These are phyloP conservation scores for Backusella psychrophila DNA, from an alignment of 192 early-diverging fungal species.

Conservation along the genomic window DNA sequence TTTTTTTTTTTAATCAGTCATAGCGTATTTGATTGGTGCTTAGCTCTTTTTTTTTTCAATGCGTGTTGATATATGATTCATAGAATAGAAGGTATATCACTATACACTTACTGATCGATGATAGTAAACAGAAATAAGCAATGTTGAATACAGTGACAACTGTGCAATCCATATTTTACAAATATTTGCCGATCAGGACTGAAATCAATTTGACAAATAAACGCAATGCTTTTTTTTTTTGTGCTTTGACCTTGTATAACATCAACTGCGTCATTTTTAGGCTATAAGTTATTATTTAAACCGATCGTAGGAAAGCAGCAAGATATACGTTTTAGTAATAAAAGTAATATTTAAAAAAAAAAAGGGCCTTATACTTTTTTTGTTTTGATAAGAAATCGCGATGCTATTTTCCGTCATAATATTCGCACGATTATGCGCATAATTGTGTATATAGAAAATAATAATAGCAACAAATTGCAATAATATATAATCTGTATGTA, in stretches of 20 bases:
- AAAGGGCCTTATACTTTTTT: not conserved
- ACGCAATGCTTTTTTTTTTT: not conserved
- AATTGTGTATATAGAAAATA: not conserved
- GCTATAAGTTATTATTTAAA: not conserved
- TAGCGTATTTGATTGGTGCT: not conserved
- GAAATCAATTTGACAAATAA: not conserved
- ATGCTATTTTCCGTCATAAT: not conserved
- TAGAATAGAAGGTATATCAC: not conserved
- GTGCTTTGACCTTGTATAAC: not conserved
- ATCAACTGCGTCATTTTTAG: not conserved
- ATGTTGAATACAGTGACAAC: not conserved
- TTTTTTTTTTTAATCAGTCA: not conserved
- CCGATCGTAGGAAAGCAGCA: not conserved
- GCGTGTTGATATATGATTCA: not conserved
- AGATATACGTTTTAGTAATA: not conserved
- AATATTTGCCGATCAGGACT: not conserved
- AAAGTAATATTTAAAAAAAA: not conserved
- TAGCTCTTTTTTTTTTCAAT: not conserved
- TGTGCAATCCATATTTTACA: too few species aligned
- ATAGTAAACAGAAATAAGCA: not conserved
- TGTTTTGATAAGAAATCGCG: not conserved
- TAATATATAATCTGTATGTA: too few species aligned
- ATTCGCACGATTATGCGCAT: not conserved
- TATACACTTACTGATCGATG: too few species aligned
- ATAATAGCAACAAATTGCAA: too few species aligned